These are phyloP conservation scores for Zizania latifolia DNA, from an alignment of 176 grass and related monocot genomes.

Conservation along the genomic window DNA sequence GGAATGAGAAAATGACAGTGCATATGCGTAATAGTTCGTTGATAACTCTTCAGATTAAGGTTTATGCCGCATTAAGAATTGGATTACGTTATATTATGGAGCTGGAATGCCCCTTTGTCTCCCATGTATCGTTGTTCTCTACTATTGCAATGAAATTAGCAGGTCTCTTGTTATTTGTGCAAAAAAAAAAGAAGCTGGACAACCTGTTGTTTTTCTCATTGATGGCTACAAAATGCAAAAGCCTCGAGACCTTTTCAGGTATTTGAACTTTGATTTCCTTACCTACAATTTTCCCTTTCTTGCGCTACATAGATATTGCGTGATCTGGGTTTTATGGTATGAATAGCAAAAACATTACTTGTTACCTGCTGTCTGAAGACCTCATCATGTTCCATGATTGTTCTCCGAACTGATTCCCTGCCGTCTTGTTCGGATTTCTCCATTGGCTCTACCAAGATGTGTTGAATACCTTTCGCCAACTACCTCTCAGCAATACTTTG, in stretches of 20 bases:
- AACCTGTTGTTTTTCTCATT: not conserved
- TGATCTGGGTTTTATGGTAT: slow-evolving; percentile 6
- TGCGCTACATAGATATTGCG: not conserved
- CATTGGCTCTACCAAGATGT: slow-evolving; percentile 39
- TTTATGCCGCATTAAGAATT: slow-evolving; percentile 8
- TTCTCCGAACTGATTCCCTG: slow-evolving; percentile 57
- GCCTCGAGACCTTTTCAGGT: not conserved
- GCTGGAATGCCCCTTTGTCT: not conserved
- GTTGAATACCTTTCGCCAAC: slow-evolving; percentile 17
- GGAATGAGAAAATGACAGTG: slow-evolving; percentile 3
- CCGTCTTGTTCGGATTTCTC: slow-evolving; percentile 29
- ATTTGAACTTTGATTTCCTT: not conserved
- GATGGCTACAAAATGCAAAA: slow-evolving; percentile 12
- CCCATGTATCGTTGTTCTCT: not conserved
- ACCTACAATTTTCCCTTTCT: not conserved
- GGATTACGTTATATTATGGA: slow-evolving; percentile 11
- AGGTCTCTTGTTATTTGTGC: not conserved
- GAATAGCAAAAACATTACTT: not conserved
- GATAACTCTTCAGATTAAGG: slow-evolving; percentile 2
- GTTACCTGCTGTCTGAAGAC: slow-evolving; percentile 83
- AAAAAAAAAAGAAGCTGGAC: not conserved
- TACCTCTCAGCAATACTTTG: slow-evolving; percentile 33
- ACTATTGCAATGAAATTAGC: not conserved
- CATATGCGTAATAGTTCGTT: not conserved
- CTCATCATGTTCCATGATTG: slow-evolving; percentile 68